Evolutionary conservation across 257 asterid species (phyloP), one percentile per base, ranked within the genome.

Genomic region (Scutellaria barbata): DNA sequence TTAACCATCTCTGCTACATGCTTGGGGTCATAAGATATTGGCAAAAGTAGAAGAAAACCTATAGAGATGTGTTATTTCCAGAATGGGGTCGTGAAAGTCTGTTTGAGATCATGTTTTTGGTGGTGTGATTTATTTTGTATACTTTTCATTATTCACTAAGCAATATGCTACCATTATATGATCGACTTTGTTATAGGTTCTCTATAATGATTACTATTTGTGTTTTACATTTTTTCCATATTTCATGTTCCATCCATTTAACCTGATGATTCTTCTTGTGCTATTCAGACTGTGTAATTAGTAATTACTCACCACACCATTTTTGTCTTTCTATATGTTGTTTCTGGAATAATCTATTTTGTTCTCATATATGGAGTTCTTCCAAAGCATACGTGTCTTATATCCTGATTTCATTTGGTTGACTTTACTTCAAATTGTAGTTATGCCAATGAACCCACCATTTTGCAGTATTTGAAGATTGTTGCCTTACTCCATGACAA

Each of bases 401-500:
- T 43, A 63, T 30, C 63, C 68, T 63, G 40, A 72, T 74, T 30
- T 30, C 35, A 63, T 69, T 35, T 63, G 43, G 14, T 54, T 57
- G 46, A 63, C 66, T 45, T 50, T 51, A 16, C 53, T 79, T 42
- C 52, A 58, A 70, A 65, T 56, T 83, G 85, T 65, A 92, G 97
- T 66, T 89, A 72, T 77, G 81, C 87, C 40, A 81, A 83, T 59
- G 97, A 92, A 76, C 96, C 96, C 69, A 77, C 77, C 45, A 86
- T 92, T 63, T 63, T 85, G 91, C 88, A 79, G 80, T 92, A 89
- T 60, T 84, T 92, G 60, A 92, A 92, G 81, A 92, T 89, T 67
- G 96, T 93, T 16, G 91, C 97, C 39, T 61, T 80, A 14, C 91
- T 92, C 74, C 89, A 82, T 4, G 95, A 92, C 64, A 92, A 92